Evolutionary conservation across 2,329 filamentous ascomycete genomes (phyloP), one percentile per base, ranked within the genome.

Genomic region (Juglanconis oblonga): DNA sequence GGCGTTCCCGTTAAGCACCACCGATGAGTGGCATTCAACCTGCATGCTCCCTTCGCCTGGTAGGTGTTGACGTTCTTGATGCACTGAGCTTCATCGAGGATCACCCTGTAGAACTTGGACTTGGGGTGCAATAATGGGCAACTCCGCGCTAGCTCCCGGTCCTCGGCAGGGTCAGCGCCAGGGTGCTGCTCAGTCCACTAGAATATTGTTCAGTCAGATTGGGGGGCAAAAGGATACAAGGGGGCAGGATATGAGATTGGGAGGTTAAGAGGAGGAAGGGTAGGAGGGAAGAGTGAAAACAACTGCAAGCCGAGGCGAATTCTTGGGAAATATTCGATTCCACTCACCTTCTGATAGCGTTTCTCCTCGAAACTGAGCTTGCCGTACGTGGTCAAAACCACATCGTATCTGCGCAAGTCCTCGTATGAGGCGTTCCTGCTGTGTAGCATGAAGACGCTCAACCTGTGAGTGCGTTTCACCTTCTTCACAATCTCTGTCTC

Each of bases 1-100:
- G 91, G 91, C 0, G 91, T 95, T 32, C 91, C 91, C 3, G 88
- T 91, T 72, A 94, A 82, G 69, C 88, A 92, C 77, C 90, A 87
- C 52, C 90, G 81, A 69, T 89, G 84, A 40, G 76, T 78, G 13
- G 88, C 78, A 62, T 82, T 75, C 14, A 95, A 72, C 10, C 75
- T 71, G 65, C 78, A 83, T 35, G 84, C 84, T 4, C 85, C 89
- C 64, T 80, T 79, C 1, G 88, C 83, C 5, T 81, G 76, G 63
- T 85, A 82, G 0, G 89, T 88, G 45, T 76, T 79, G 59, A 82
- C 82, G 68, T 93, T 94, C 76, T 94, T 94, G 77, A 94, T 91
- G 68, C 82, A 87, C 68, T 94, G 90, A 2, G 90, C 88, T 72
- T 94, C 91, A 65, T 95, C 91, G 8, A 94, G 77, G 55, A 95